Evolutionary conservation across 2,329 filamentous ascomycete genomes (phyloP).

Genomic region (Lecanosticta acicola): DNA sequence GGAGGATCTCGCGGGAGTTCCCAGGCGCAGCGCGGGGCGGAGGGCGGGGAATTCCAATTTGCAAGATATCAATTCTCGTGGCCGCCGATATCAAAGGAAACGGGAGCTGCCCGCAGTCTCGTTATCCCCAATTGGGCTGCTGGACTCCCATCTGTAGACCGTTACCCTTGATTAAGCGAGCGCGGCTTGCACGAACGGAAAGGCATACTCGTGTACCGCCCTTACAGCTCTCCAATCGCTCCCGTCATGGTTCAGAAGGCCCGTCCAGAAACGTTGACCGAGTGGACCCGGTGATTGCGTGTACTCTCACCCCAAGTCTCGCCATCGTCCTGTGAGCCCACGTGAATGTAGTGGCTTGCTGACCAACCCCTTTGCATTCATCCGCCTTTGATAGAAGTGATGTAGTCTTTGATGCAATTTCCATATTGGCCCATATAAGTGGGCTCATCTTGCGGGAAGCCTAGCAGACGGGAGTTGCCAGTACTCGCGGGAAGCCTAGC

Average conservation of each 20-base stretch:
- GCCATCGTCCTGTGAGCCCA: slow-evolving; percentile 51
- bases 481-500: too few species aligned
- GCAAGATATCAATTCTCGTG: too few species aligned
- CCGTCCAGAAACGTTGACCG: too few species aligned
- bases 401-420: slow-evolving; percentile 47
- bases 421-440: slow-evolving; percentile 49
- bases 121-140: too few species aligned
- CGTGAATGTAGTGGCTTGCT: slow-evolving; percentile 50
- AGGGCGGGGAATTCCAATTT: too few species aligned
- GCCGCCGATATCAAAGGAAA: too few species aligned
- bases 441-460: slow-evolving; percentile 45
- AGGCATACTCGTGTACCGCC: slow-evolving; percentile 15
- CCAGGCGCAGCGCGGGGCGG: too few species aligned
- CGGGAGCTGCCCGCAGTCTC: too few species aligned
- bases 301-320: slow-evolving; percentile 49
- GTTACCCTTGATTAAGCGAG: background rate
- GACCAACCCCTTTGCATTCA: slow-evolving; percentile 51
- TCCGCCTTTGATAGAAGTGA: slow-evolving; percentile 41
- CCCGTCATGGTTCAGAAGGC: slow-evolving; percentile 52
- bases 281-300: too few species aligned
- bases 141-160: background rate
- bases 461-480: too few species aligned
- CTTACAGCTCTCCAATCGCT: slow-evolving; percentile 28
- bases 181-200: slow-evolving; percentile 16
- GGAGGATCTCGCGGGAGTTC: too few species aligned